These are phyloP conservation scores for Ophiobolus disseminans DNA, from an alignment of 2,329 filamentous ascomycete genomes.

Conservation along the genomic window DNA sequence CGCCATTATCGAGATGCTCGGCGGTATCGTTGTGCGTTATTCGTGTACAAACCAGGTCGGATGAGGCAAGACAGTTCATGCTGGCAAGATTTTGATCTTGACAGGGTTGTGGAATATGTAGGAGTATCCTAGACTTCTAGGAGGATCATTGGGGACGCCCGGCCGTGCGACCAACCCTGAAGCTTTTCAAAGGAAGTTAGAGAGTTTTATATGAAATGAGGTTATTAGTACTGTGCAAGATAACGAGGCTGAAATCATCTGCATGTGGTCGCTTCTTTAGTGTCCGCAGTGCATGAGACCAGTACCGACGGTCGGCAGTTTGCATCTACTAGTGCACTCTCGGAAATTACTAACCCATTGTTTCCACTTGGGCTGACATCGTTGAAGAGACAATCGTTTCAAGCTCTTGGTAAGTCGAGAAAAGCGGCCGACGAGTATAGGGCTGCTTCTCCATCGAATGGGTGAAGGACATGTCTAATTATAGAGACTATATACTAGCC, in stretches of 20 bases:
- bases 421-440: too few species aligned
- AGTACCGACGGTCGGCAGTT: slow-evolving; percentile 13
- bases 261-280: slow-evolving; percentile 32
- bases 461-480: too few species aligned
- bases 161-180: too few species aligned
- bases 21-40: slow-evolving; percentile 15
- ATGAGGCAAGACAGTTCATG: slow-evolving; percentile 6
- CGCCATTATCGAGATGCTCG: too few species aligned
- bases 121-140: too few species aligned
- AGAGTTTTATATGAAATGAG: slow-evolving; percentile 20
- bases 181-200: background rate
- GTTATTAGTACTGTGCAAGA: slow-evolving; percentile 13
- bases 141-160: too few species aligned
- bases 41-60: slow-evolving; percentile 20
- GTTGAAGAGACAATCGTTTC: background rate
- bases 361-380: background rate
- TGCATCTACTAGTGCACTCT: background rate
- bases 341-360: slow-evolving; percentile 3
- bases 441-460: too few species aligned
- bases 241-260: slow-evolving; percentile 6
- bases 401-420: too few species aligned
- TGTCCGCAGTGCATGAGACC: slow-evolving; percentile 30
- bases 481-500: too few species aligned
- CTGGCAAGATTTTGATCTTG: background rate
- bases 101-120: too few species aligned